A percentile compares a stretch with the other conserved stretches of the same genome.
These are phyloP conservation scores for Cryptococcus hybrid DNA, from an alignment of 1,284 basidiomycete species.

Conservation along the genomic window DNA sequence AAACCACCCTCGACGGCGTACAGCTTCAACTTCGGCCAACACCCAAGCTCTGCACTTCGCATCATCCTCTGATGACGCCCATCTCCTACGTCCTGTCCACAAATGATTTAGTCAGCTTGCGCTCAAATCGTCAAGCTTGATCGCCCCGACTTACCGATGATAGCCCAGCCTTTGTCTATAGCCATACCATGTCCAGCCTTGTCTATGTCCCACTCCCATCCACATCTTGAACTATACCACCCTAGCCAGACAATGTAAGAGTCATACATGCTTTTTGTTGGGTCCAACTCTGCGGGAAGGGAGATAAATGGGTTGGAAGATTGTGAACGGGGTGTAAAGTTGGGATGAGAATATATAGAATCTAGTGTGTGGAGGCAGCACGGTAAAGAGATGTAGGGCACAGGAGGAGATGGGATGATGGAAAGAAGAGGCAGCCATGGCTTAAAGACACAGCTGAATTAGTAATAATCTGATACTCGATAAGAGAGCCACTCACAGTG, in stretches of 20 bases:
- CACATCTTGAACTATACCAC: slow-evolving; percentile 63
- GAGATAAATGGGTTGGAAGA: slow-evolving; percentile 41
- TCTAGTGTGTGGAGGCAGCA: slow-evolving; percentile 65
- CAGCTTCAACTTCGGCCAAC: slow-evolving; percentile 38
- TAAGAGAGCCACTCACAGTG: slow-evolving; percentile 54
- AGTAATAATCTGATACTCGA: neutral
- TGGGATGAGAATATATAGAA: slow-evolving; percentile 32
- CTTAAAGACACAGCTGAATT: neutral
- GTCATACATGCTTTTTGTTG: slow-evolving; percentile 69
- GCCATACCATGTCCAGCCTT: slow-evolving; percentile 81
- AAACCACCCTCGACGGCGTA: slow-evolving; percentile 39
- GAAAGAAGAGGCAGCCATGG: slow-evolving; percentile 79
- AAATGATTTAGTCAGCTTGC: neutral
- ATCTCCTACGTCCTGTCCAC: slow-evolving; percentile 33
- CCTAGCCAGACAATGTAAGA: slow-evolving; percentile 81
- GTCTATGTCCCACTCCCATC: slow-evolving; percentile 86
- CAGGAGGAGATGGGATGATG: slow-evolving; percentile 57
- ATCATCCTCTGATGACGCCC: slow-evolving; percentile 27
- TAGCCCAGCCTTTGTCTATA: slow-evolving; percentile 76
- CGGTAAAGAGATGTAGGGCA: slow-evolving; percentile 84
- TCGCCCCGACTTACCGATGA: slow-evolving; percentile 62
- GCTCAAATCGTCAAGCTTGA: neutral
- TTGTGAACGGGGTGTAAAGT: slow-evolving; percentile 47
- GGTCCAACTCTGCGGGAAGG: slow-evolving; percentile 48
- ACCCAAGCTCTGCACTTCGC: slow-evolving; percentile 38